phyloP scores from a whole-genome alignment of 208 protist genomes.

The Leishmania aethiopica region DNA sequence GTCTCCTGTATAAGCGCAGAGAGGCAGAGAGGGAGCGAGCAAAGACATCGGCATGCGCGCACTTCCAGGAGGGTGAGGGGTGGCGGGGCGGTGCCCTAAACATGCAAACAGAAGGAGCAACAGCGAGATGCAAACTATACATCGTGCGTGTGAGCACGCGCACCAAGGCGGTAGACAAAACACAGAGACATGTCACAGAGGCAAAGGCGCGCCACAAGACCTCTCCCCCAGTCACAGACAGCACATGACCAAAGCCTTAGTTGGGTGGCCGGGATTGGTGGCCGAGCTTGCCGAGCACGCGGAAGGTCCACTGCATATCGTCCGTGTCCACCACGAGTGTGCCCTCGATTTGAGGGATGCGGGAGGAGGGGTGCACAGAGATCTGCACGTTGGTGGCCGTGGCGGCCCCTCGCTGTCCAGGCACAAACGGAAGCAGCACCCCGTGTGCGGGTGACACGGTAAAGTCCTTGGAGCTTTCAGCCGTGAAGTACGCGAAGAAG shows the following conservation, averaged over 20 bases:
- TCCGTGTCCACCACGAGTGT: constrained; percentile 90
- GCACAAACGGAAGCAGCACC: constrained; percentile 71
- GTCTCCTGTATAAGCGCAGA: not conserved
- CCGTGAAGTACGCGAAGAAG: constrained; percentile 90
- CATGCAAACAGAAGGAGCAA: not conserved
- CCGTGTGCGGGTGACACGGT: constrained; percentile 74
- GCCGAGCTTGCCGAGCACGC: constrained; percentile 71
- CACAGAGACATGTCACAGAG: not conserved
- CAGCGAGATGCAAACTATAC: not conserved
- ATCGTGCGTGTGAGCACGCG: not conserved
- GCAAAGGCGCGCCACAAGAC: not conserved
- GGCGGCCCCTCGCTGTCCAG: constrained; percentile 46
- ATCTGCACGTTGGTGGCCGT: constrained; percentile 54
- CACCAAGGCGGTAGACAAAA: not conserved
- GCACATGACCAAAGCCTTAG: not conserved
- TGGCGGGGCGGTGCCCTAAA: not conserved
- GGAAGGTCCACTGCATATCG: constrained; percentile 93
- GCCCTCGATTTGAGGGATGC: constrained; percentile 78
- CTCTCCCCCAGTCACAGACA: not conserved
- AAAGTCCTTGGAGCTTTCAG: constrained; percentile 84
- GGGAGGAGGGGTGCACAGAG: constrained; percentile 58
- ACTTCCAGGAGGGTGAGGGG: not conserved
- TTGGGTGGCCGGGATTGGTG: constrained; percentile 17
- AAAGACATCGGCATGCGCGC: not conserved
- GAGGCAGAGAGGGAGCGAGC: not conserved